phyloP scores from a whole-genome alignment of 2,329 filamentous ascomycete genomes.

The Trichoderma atroviride region DNA sequence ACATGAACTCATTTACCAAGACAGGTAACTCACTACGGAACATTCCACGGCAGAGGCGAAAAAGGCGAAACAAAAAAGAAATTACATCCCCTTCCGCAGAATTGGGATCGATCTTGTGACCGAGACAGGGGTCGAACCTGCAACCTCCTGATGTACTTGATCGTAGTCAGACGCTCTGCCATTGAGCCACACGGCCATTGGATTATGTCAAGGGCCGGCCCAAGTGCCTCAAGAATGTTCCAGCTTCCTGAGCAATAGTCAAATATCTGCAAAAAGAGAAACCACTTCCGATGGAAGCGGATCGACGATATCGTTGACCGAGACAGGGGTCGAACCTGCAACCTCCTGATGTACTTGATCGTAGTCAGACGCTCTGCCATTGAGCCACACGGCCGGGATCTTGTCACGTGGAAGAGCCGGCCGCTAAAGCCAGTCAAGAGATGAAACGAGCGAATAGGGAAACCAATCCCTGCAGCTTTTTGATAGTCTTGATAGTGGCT shows the following conservation, averaged over 20 bases:
- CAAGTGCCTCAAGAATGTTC: neutral
- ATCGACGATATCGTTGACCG: constrained; percentile 27
- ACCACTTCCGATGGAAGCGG: neutral
- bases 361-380: constrained; percentile 51
- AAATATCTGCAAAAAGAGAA: neutral
- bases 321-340: constrained; percentile 35
- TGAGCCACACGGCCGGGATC: constrained; percentile 40
- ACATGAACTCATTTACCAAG: neutral
- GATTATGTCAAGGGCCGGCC: neutral
- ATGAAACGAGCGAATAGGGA: neutral
- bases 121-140: constrained; percentile 27
- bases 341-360: constrained; percentile 33
- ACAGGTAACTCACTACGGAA: neutral
- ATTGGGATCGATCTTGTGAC: constrained; percentile 22
- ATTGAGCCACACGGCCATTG: constrained; percentile 26
- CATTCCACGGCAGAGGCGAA: neutral
- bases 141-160: constrained; percentile 25
- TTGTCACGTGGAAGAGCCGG: constrained; percentile 16
- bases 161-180: constrained; percentile 27
- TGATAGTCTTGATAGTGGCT: neutral
- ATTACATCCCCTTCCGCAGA: constrained; percentile 3
- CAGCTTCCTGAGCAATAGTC: neutral
- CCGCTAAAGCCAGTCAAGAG: constrained; percentile 12
- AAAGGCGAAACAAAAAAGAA: constrained; percentile 21
- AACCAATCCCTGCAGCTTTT: neutral